Evolutionary conservation across 2,329 filamentous ascomycete genomes (phyloP), one percentile per base, ranked within the genome.

Genomic region (Beauveria scarabaeidicola): DNA sequence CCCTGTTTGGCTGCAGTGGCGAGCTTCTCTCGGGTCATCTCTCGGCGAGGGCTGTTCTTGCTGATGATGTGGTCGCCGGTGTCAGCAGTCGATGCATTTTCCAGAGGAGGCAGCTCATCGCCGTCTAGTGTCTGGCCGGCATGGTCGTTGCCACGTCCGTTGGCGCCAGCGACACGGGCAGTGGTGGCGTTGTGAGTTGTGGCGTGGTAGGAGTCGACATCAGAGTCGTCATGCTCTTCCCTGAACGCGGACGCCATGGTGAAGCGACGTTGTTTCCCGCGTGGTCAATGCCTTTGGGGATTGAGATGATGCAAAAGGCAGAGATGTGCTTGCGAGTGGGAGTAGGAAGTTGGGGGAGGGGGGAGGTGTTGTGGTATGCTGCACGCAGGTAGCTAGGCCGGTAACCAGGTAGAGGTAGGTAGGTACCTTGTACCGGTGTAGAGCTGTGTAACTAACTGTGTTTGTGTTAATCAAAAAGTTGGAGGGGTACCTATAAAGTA

Each of bases 11-110:
- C 55, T 3, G 48, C 59, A 6, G 13, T 21, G 46, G 47, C 29
- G 7, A 57, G 15, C 48, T 57, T 61, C 41, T 61, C 59, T 44
- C 52, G 48, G 5, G 52, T 61, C 25, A 54, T 17, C 61, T 74
- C 77, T 59, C 78, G 67, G 61, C 67, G 69, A 69, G 13, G 64
- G 41, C 29, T 54, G 25, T 54, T 54, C 17, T 57, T 61, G 52
- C n/a, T 47, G 40, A 52, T 48, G 21, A 57, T 54, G 27, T 57
- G 46, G 47, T 61, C 53, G 25, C 53, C 47, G 3, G 46, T 47
- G 32, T 47, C 48, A 17, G 47, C 52, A 8, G 44, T 54, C 23
- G 52, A 41, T 17, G 55, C 55, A 27, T 51, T 58, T n/a, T 46
- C 53, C 19, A 52, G 9, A 19, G 53, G 46, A 41, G 47, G 52